phyloP scores from a whole-genome alignment of 2,329 filamentous ascomycete genomes.

The Alternaria gaisen region DNA sequence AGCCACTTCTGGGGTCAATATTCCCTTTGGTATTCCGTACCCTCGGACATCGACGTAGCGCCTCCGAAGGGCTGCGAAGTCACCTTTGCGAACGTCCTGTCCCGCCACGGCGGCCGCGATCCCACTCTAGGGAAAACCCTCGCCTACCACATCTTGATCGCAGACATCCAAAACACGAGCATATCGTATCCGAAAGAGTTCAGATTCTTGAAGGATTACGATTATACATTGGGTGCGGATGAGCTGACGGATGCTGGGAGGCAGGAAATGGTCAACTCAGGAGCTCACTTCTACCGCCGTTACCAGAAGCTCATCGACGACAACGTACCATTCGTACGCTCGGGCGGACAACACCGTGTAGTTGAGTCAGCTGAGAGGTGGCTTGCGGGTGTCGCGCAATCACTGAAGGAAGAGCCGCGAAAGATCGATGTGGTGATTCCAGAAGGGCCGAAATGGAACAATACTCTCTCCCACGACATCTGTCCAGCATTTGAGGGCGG shows the following conservation, averaged over 20 bases:
- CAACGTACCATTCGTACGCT: conserved; percentile 74
- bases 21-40: conserved; percentile 81
- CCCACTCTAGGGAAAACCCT: conserved; percentile 75
- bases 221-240: conserved; percentile 75
- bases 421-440: conserved; percentile 69
- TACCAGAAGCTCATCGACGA: conserved; percentile 70
- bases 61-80: conserved; percentile 74
- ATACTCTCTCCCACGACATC: conserved; percentile 78
- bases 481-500: conserved; percentile 76
- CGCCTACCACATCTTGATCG: conserved; percentile 70
- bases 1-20: conserved; percentile 86
- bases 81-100: conserved; percentile 82
- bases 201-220: conserved; percentile 75
- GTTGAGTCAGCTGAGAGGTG: conserved; percentile 79
- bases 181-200: conserved; percentile 68
- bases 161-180: conserved; percentile 68
- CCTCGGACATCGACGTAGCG: conserved; percentile 68
- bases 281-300: conserved; percentile 76
- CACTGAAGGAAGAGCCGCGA: conserved; percentile 54
- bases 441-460: conserved; percentile 74
- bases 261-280: conserved; percentile 76
- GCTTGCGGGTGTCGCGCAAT: conserved; percentile 74
- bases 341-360: conserved; percentile 74
- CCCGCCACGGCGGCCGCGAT: conserved; percentile 84
- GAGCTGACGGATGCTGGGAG: conserved; percentile 74